Conservation (phyloP, 1,139 yeast species). For the Candida anutae region DNA sequence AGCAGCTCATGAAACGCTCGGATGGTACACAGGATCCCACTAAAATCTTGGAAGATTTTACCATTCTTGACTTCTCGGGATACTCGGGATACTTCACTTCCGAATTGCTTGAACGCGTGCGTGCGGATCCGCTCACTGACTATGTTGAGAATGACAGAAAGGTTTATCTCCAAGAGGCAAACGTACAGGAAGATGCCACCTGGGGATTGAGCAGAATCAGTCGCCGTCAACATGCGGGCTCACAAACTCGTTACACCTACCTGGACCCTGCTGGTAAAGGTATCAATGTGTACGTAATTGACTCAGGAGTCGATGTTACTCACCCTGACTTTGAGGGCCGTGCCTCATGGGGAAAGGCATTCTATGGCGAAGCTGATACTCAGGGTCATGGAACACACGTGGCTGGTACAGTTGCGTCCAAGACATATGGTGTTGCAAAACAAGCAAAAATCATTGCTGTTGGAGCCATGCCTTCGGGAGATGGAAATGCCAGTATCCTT, state of each 20-base stretch:
- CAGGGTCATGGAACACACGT: slow-evolving; percentile 40
- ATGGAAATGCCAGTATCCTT: slow-evolving; percentile 35
- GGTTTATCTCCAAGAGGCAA: no score
- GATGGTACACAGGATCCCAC: no score
- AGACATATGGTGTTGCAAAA: slow-evolving; percentile 37
- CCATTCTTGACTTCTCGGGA: slow-evolving; percentile 24
- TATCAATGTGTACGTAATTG: slow-evolving; percentile 37
- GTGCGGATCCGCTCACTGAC: slow-evolving; percentile 21
- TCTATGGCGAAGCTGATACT: slow-evolving; percentile 34
- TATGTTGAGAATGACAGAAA: slow-evolving; percentile 34
- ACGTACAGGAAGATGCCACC: slow-evolving; percentile 30
- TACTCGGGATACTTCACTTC: slow-evolving; percentile 27
- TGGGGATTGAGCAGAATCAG: slow-evolving; percentile 36
- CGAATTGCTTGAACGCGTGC: slow-evolving; percentile 18
- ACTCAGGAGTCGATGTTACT: slow-evolving; percentile 34
- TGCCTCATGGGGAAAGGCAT: slow-evolving; percentile 39
- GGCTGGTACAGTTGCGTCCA: slow-evolving; percentile 40
- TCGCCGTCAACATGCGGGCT: slow-evolving; percentile 15
- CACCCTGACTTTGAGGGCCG: slow-evolving; percentile 38
- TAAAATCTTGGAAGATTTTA: no score
- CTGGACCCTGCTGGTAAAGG: slow-evolving; percentile 37
- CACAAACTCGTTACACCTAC: slow-evolving; percentile 27
- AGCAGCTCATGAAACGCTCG: no score
- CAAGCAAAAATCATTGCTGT: slow-evolving; percentile 35
- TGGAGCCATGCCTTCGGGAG: slow-evolving; percentile 35